Conservation (phyloP, 805 yeast species). For the Cyberlindnera xishuangbannaensis region DNA sequence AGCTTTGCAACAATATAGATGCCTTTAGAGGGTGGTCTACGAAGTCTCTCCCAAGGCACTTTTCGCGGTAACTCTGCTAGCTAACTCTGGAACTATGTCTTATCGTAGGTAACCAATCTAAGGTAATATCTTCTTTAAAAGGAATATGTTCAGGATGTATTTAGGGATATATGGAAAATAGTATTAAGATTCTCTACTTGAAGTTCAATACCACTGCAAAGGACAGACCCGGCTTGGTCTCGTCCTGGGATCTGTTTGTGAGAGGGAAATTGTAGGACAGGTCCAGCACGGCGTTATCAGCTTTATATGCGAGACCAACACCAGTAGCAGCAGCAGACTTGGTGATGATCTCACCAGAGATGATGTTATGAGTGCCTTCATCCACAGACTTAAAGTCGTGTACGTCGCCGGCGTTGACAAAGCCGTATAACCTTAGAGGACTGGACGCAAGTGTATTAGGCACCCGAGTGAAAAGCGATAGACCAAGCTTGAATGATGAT, state of each 20-base stretch:
- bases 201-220: conserved; percentile 46
- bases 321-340: conserved; percentile 42
- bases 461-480: conserved; percentile 45
- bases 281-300: conserved; percentile 49
- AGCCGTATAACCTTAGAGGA: conserved; percentile 58
- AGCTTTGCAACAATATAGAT: no score
- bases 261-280: conserved; percentile 51
- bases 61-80: no score
- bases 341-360: conserved; percentile 19
- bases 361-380: conserved; percentile 14
- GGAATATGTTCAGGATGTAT: no score
- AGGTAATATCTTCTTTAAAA: no score
- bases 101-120: no score
- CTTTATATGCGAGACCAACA: conserved; percentile 47
- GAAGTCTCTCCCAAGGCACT: no score
- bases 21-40: no score
- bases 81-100: no score
- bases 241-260: conserved; percentile 37
- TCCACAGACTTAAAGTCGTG: conserved; percentile 18
- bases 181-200: conserved; percentile 1
- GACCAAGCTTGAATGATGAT: conserved; percentile 41
- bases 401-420: conserved; percentile 53
- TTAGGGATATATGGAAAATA: no score
- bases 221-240: conserved; percentile 49
- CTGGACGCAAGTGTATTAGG: conserved; percentile 40